Conservation (phyloP, 139 green algal genomes). For the Chlamydomonas eustigma region DNA sequence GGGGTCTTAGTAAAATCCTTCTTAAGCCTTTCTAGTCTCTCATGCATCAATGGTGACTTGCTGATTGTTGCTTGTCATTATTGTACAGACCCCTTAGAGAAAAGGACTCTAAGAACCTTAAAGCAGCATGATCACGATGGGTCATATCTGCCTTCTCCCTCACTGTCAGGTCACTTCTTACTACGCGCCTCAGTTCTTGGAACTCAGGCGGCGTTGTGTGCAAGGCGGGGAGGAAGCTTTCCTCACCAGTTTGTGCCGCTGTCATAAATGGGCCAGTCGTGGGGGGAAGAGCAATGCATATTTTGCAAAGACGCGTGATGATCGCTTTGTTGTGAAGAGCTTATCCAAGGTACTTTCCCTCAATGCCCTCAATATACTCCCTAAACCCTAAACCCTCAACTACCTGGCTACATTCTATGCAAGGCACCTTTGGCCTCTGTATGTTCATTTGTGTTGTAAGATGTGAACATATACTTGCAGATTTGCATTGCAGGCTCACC, state of each 20-base stretch:
- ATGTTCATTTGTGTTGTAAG: neutral
- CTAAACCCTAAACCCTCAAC: slow-evolving; percentile 51
- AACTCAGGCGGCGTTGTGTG: slow-evolving; percentile 61
- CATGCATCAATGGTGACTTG: no score
- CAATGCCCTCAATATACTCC: slow-evolving; percentile 71
- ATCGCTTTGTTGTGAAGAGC: slow-evolving; percentile 75
- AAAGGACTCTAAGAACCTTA: no score
- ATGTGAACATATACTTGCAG: neutral
- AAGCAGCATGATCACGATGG: no score
- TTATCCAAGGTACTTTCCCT: slow-evolving; percentile 71
- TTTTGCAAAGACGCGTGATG: slow-evolving; percentile 83
- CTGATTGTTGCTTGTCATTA: no score
- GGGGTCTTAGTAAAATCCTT: no score
- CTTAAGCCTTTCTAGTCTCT: no score
- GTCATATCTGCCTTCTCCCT: neutral
- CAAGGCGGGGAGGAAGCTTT: slow-evolving; percentile 72
- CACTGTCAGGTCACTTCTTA: slow-evolving; percentile 54
- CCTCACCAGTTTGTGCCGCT: slow-evolving; percentile 76
- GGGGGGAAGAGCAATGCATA: slow-evolving; percentile 89
- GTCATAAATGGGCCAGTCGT: slow-evolving; percentile 40
- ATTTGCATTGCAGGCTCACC: neutral
- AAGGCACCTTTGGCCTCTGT: no score
- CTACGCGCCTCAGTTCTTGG: slow-evolving; percentile 83
- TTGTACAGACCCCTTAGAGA: no score
- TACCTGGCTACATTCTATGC: no score